These are phyloP conservation scores for Cymbopogon flexuosus DNA, from an alignment of 202 grass and related monocot species.

Conservation along the genomic window DNA sequence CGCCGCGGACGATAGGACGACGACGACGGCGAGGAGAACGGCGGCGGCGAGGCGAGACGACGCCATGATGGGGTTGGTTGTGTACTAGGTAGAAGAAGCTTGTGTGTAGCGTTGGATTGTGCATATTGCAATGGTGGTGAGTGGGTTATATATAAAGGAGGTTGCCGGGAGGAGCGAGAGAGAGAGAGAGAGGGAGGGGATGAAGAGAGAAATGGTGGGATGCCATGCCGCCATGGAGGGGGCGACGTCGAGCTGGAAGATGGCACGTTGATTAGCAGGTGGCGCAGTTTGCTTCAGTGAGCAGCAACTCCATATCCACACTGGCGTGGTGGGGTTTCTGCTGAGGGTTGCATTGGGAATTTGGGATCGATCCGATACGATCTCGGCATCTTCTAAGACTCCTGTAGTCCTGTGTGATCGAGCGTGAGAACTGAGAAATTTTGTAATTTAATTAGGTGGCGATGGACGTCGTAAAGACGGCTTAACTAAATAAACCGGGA, in stretches of 20 bases:
- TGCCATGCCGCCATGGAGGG: neutral
- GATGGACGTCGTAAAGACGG: neutral
- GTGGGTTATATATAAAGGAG: neutral
- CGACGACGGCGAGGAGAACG: neutral
- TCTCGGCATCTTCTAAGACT: neutral
- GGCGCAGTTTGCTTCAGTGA: conserved; percentile 31
- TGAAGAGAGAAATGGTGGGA: neutral
- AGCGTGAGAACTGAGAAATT: neutral
- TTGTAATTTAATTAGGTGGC: conserved; percentile 8
- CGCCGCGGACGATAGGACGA: neutral
- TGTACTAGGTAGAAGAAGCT: neutral
- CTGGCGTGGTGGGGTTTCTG: neutral
- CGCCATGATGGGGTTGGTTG: conserved; percentile 5
- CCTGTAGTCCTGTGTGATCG: no score
- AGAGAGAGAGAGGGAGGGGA: neutral
- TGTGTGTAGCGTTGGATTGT: neutral
- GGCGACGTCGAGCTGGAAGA: conserved; percentile 28
- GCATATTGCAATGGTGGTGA: neutral
- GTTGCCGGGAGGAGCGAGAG: neutral
- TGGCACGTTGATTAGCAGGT: conserved; percentile 34
- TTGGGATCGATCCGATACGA: no score
- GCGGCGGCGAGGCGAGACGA: neutral
- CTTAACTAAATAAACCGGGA: conserved; percentile 25
- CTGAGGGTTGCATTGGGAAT: neutral
- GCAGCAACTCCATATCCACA: conserved; percentile 3